Conservation (phyloP, 23 red algal genomes). For the Chondrus crispus region DNA sequence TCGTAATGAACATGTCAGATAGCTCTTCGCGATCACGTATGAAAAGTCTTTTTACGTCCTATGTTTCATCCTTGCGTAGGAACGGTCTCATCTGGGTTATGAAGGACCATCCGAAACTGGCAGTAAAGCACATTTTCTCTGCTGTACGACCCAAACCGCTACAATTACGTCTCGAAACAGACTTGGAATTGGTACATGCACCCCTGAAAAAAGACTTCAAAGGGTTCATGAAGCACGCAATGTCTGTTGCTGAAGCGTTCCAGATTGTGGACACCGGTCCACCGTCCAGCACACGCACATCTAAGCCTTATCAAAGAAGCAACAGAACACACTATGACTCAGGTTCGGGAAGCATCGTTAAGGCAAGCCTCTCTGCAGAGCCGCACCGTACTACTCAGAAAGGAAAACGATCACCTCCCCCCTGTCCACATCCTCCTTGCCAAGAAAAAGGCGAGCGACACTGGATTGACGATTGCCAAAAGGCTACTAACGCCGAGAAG, state of each 20-base stretch:
- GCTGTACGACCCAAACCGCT: neutral
- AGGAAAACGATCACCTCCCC: neutral
- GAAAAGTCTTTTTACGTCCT: neutral
- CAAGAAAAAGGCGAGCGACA: neutral
- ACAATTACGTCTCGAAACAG: neutral
- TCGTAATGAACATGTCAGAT: constrained; percentile 14
- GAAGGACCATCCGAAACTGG: neutral
- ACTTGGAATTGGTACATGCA: neutral
- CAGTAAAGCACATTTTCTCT: neutral
- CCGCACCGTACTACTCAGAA: neutral
- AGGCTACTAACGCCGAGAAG: neutral
- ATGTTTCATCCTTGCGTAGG: neutral
- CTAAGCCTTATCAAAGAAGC: neutral
- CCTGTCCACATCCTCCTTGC: neutral
- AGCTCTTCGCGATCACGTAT: neutral
- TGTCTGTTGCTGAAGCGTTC: neutral
- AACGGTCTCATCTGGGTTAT: constrained; percentile 4
- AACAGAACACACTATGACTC: neutral
- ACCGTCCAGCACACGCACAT: neutral
- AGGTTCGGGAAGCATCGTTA: neutral
- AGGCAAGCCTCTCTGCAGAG: neutral
- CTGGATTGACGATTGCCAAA: neutral
- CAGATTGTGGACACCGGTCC: neutral
- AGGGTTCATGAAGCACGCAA: constrained; percentile 1
- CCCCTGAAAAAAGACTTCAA: neutral